These are phyloP conservation scores for Exutisphaerella laricina DNA, from an alignment of 2,329 filamentous ascomycete genomes.

Conservation along the genomic window DNA sequence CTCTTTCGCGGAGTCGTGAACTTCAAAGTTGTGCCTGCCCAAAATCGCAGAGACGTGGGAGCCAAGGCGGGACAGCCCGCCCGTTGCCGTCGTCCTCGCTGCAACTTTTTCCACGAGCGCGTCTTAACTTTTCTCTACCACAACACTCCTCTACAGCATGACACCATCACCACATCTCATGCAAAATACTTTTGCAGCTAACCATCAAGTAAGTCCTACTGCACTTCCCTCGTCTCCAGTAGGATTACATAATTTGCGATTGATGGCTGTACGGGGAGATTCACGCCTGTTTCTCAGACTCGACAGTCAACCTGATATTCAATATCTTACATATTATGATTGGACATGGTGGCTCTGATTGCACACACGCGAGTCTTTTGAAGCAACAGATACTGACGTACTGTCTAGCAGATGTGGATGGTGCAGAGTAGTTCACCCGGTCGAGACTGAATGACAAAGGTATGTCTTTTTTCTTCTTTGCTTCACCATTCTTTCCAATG, in stretches of 20 bases:
- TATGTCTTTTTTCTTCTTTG: conserved; percentile 8
- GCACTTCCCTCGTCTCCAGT: conserved; percentile 7
- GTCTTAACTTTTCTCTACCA: too few species aligned
- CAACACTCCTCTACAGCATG: too few species aligned
- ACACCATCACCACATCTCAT: not conserved
- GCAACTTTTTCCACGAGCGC: too few species aligned
- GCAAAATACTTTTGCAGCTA: conserved; percentile 9
- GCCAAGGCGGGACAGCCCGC: too few species aligned
- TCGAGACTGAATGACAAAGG: conserved; percentile 3
- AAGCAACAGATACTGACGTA: too few species aligned
- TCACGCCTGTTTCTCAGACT: conserved; percentile 88
- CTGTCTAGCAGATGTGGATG: too few species aligned
- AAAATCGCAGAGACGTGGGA: too few species aligned
- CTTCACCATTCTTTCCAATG: conserved; percentile 49
- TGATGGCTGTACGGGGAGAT: conserved; percentile 78
- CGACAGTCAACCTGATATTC: conserved; percentile 73
- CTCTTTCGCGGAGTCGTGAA: not conserved
- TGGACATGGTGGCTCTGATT: not conserved
- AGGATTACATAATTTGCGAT: conserved; percentile 99
- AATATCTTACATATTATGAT: conserved; percentile 98
- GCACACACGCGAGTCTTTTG: too few species aligned
- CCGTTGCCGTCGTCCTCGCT: too few species aligned
- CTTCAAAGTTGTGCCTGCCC: too few species aligned
- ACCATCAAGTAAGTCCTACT: too few species aligned
- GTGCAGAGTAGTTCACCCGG: not conserved